Percentiles rank a stretch among this genome's conserved stretches.
Conservation (phyloP, 1,284 basidiomycete species). For the Leccinum ponderosum region DNA sequence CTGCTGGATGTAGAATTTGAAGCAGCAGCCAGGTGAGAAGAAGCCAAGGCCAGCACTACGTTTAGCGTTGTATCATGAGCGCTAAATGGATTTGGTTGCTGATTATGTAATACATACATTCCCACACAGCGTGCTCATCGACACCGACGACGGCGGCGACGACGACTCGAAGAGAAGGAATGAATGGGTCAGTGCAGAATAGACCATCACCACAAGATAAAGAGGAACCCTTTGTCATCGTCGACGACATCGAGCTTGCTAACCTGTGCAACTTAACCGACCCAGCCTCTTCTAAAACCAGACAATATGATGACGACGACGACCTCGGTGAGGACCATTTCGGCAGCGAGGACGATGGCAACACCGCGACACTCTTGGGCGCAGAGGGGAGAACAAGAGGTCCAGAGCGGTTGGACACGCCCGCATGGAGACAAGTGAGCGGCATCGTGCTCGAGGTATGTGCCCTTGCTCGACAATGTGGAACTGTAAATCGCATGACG, state of each 20-base stretch:
- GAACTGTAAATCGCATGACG: constrained; percentile 5
- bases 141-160: constrained; percentile 10
- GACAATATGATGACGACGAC: constrained; percentile 6
- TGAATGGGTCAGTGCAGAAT: constrained; percentile 11
- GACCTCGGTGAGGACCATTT: background rate
- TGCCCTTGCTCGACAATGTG: constrained; percentile 2
- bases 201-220: background rate
- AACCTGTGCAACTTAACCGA: constrained; percentile 32
- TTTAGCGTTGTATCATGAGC: constrained; percentile 32
- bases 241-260: constrained; percentile 39
- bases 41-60: constrained; percentile 22
- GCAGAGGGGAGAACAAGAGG: constrained; percentile 28
- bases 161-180: constrained; percentile 3
- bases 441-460: constrained; percentile 67
- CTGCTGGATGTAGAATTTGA: constrained; percentile 17
- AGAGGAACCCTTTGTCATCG: background rate
- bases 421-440: constrained; percentile 52
- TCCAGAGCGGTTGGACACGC: constrained; percentile 18
- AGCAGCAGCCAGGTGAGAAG: constrained; percentile 22
- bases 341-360: constrained; percentile 29
- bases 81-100: constrained; percentile 29
- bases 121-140: constrained; percentile 22
- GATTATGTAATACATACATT: constrained; percentile 33
- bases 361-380: constrained; percentile 38
- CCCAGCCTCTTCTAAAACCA: constrained; percentile 27